Percentiles rank a stretch among this genome's conserved stretches.
Conservation (phyloP, 2,329 filamentous ascomycete genomes). For the Arthrinium puccinioides region DNA sequence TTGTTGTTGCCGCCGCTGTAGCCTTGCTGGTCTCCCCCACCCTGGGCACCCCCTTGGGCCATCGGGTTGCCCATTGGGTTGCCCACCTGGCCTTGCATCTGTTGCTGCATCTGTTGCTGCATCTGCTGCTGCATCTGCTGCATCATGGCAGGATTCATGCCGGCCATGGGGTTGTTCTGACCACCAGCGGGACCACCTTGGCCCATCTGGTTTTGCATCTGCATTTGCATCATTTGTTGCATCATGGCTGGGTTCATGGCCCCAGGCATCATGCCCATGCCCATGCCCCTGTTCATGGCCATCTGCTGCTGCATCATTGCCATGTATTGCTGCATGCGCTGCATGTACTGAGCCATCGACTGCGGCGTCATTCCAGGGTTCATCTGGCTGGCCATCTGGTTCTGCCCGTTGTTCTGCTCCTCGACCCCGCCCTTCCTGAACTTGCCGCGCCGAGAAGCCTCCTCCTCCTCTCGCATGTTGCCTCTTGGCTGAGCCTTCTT, state of each 20-base stretch:
- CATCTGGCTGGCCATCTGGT: conserved; percentile 22
- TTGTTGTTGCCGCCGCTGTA: conserved; percentile 15
- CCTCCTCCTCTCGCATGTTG: conserved; percentile 87
- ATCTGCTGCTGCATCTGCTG: conserved; percentile 46
- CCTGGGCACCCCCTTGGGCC: conserved; percentile 24
- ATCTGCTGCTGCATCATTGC: conserved; percentile 91
- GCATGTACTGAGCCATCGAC: conserved; percentile 97
- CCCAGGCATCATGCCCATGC: conserved; percentile 40
- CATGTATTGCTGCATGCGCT: conserved; percentile 97
- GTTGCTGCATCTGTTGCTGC: conserved; percentile 49
- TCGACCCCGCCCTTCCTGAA: conserved; percentile 50
- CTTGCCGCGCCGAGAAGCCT: conserved; percentile 54
- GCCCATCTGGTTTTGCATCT: conserved; percentile 47
- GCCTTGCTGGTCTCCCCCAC: conserved; percentile 17
- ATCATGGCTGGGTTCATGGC: conserved; percentile 71
- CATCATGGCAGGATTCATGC: conserved; percentile 48
- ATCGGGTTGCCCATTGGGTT: conserved; percentile 23
- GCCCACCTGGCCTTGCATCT: conserved; percentile 35
- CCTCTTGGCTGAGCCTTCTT: conserved; percentile 96
- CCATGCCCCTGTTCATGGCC: conserved; percentile 70
- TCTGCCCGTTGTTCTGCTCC: conserved; percentile 21
- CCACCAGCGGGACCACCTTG: conserved; percentile 19
- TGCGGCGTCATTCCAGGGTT: conserved; percentile 73
- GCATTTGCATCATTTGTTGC: conserved; percentile 70
- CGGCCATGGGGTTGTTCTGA: conserved; percentile 32